Base-by-base conservation (phyloP, 495 filamentous ascomycete species). In the Penicillium chermesinum region DNA sequence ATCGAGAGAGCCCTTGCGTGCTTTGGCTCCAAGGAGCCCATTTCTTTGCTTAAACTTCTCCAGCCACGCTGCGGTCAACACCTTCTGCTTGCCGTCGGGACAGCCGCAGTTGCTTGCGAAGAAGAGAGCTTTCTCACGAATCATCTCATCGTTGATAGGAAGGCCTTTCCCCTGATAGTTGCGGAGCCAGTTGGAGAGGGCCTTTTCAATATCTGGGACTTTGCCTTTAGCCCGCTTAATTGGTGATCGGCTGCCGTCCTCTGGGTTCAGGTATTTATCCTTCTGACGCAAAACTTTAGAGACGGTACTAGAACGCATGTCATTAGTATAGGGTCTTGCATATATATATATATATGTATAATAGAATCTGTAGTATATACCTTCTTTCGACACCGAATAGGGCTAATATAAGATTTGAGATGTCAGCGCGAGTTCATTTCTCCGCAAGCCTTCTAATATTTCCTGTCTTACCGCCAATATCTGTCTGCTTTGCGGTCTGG, bases 321-420 rank as follows among this genome's bases (percentile, higher is more conserved):
- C n/a, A 47, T 37, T 25, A 19, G 58, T 36, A 54, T 66, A 56
- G 64, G 64, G 57, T 52, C n/a, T n/a, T n/a, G n/a, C n/a, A n/a
- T n/a, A n/a, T n/a, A n/a, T n/a, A n/a, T n/a, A n/a, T n/a, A n/a
- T n/a, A n/a, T n/a, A n/a, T n/a, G n/a, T n/a, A n/a, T n/a, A n/a
- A n/a, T n/a, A n/a, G n/a, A n/a, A n/a, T n/a, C 20, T 16, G 36
- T 17, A 27, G 18, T 18, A 44, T 48, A 22, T 86, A 98, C 93
- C 93, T 98, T 85, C 93, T 77, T 73, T 99, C 93, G 45, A 99
- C 93, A 17, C 93, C 91, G 73, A 99, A 99, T 64, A 91, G 80
- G 19, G 87, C 87, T 91, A 46, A 36, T 30, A 39, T 10, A 27
- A 20, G 9, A 27, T n/a, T 13, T 3, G 38, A 32, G 18, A 41